phyloP scores from a whole-genome alignment of 441 rosid species.

The Adansonia madagascariensis region DNA sequence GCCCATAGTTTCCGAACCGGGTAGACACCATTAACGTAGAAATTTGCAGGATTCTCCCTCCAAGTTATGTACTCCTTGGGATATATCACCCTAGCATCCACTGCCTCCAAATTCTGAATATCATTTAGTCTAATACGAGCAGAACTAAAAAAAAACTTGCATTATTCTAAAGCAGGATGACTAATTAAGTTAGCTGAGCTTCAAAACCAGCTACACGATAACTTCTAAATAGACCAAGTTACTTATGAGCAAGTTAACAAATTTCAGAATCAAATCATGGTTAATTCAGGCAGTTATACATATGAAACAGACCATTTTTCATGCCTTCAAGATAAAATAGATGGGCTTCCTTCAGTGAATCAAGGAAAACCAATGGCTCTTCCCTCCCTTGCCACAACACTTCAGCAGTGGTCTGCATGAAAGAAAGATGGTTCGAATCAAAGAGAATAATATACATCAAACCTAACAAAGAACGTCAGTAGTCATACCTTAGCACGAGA shows the following conservation, averaged over 20 bases:
- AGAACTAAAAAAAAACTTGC: conserved; percentile 14
- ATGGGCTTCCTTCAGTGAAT: conserved; percentile 68
- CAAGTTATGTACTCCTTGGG: conserved; percentile 56
- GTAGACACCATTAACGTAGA: conserved; percentile 59
- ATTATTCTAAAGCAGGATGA: conserved; percentile 11
- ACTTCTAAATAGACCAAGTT: neutral
- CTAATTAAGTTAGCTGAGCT: conserved; percentile 19
- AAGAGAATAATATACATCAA: neutral
- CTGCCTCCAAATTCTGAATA: conserved; percentile 72
- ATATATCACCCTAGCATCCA: conserved; percentile 59
- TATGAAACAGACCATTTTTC: conserved; percentile 58
- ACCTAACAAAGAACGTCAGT: neutral
- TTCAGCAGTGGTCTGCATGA: conserved; percentile 61
- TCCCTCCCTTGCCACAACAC: conserved; percentile 64
- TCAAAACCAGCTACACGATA: neutral
- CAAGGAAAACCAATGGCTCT: conserved; percentile 57
- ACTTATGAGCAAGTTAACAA: neutral
- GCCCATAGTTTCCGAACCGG: conserved; percentile 58
- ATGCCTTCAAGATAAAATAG: conserved; percentile 67
- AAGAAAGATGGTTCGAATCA: neutral
- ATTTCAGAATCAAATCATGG: conserved; percentile 14
- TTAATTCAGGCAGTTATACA: neutral
- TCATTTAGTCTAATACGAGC: conserved; percentile 38
- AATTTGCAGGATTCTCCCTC: conserved; percentile 69
- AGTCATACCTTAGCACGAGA: conserved; percentile 64